Evolutionary conservation across 2,329 filamentous ascomycete species (phyloP).

Genomic region (Venturia oleaginea): DNA sequence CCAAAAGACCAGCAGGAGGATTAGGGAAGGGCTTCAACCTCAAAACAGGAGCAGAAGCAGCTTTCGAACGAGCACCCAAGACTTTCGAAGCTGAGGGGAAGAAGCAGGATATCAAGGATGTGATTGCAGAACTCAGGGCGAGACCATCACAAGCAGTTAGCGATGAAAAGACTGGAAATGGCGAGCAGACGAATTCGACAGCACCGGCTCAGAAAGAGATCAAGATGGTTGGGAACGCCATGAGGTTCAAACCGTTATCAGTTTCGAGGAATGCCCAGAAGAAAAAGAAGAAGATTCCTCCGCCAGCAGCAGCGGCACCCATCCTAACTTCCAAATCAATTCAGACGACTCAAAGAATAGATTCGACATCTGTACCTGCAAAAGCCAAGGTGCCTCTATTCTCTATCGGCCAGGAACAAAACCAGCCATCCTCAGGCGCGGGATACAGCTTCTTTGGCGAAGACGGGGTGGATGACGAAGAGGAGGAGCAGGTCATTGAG

Average conservation of each 20-base stretch:
- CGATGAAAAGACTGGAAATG: conserved; percentile 21
- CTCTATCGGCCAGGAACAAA: conserved; percentile 45
- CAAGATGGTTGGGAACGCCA: conserved; percentile 65
- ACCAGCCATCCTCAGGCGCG: conserved; percentile 17
- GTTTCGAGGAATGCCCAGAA: conserved; percentile 67
- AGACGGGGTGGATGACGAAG: conserved; percentile 10
- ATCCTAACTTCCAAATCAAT: conserved; percentile 18
- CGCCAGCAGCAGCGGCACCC: conserved; percentile 15
- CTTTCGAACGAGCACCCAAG: conserved; percentile 56
- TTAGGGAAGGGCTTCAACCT: conserved; percentile 56
- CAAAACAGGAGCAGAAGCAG: conserved; percentile 75
- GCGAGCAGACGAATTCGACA: conserved; percentile 20
- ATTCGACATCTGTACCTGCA: conserved; percentile 17
- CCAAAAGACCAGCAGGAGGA: conserved; percentile 49
- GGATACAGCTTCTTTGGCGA: conserved; percentile 6
- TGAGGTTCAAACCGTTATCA: conserved; percentile 84
- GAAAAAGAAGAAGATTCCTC: conserved; percentile 43
- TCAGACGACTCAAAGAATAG: conserved; percentile 17
- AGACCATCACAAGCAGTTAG: conserved; percentile 17
- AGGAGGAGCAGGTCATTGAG: conserved; percentile 3
- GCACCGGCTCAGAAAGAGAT: conserved; percentile 32
- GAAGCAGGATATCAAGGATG: conserved; percentile 28
- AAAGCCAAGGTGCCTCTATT: conserved; percentile 63
- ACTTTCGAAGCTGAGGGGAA: conserved; percentile 17
- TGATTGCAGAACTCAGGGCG: conserved; percentile 21